These are phyloP conservation scores for Chenopodium quinoa DNA, from an alignment of 148 eudicot species.

Conservation along the genomic window DNA sequence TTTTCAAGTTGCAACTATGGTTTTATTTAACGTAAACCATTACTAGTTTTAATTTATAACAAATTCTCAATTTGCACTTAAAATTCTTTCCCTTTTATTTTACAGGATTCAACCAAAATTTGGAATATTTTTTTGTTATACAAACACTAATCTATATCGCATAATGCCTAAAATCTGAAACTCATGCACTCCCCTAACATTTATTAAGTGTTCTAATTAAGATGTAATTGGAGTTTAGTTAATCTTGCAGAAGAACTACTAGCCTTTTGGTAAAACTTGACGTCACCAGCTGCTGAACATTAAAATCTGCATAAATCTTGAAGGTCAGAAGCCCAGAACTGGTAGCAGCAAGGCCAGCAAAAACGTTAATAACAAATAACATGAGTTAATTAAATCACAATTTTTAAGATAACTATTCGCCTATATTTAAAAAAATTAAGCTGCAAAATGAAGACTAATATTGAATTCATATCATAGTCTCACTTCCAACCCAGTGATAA, in stretches of 20 bases:
- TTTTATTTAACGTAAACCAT: background rate
- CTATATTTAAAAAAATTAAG: background rate
- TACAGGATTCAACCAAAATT: no score
- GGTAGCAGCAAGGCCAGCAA: no score
- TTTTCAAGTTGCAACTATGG: background rate
- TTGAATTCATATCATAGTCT: background rate
- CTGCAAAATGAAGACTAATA: background rate
- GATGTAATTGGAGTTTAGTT: no score
- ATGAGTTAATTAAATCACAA: background rate
- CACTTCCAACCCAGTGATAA: conserved; percentile 50
- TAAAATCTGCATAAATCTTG: background rate
- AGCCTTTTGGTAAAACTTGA: background rate
- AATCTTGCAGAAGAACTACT: no score
- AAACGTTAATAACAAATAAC: background rate
- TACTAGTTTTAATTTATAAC: background rate
- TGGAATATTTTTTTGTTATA: no score
- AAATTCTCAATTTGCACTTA: background rate
- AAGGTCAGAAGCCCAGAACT: no score
- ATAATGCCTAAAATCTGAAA: background rate
- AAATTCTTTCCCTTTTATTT: no score
- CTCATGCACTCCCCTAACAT: no score
- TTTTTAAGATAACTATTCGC: background rate
- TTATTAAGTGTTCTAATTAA: no score
- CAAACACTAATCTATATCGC: no score
- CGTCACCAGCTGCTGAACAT: background rate